Conservation (phyloP, 495 filamentous ascomycete species). For the Aspergillus coremiiformis region DNA sequence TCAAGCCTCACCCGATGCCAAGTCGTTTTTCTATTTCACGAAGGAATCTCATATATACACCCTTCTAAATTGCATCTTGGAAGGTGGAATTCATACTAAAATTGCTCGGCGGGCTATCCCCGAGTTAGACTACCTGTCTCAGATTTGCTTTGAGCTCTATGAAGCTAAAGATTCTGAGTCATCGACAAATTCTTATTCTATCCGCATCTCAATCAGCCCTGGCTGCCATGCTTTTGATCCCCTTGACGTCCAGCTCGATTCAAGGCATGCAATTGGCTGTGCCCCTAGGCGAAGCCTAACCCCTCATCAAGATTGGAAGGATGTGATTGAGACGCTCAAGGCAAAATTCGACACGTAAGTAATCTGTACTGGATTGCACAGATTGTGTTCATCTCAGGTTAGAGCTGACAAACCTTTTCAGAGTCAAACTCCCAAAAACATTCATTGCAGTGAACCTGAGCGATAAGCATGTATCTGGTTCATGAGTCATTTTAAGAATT, state of each 20-base stretch:
- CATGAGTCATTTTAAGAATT: neutral
- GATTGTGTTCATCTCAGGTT: neutral
- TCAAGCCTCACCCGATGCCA: slow-evolving; percentile 85
- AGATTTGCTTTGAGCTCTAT: slow-evolving; percentile 96
- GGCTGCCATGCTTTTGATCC: slow-evolving; percentile 95
- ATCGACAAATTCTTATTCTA: slow-evolving; percentile 78
- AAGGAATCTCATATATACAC: slow-evolving; percentile 99
- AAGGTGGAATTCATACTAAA: slow-evolving; percentile 92
- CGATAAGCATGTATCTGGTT: slow-evolving; percentile 45
- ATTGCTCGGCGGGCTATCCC: slow-evolving; percentile 86
- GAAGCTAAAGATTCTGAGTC: slow-evolving; percentile 77
- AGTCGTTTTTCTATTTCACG: slow-evolving; percentile 97
- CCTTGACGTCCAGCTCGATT: slow-evolving; percentile 90
- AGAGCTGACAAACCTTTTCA: slow-evolving; percentile 23
- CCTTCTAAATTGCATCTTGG: slow-evolving; percentile 92
- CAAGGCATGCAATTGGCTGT: slow-evolving; percentile 88
- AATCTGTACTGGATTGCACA: neutral
- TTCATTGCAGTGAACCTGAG: slow-evolving; percentile 90
- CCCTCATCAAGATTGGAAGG: slow-evolving; percentile 89
- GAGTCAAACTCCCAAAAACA: slow-evolving; percentile 88
- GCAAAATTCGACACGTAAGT: slow-evolving; percentile 91
- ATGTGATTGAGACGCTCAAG: slow-evolving; percentile 85
- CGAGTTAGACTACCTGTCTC: slow-evolving; percentile 93
- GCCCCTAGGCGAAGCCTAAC: slow-evolving; percentile 83
- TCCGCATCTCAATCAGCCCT: slow-evolving; percentile 89